Evolutionary conservation across 768 basidiomycete genomes (phyloP).

Genomic region (Chalciporus chontae): DNA sequence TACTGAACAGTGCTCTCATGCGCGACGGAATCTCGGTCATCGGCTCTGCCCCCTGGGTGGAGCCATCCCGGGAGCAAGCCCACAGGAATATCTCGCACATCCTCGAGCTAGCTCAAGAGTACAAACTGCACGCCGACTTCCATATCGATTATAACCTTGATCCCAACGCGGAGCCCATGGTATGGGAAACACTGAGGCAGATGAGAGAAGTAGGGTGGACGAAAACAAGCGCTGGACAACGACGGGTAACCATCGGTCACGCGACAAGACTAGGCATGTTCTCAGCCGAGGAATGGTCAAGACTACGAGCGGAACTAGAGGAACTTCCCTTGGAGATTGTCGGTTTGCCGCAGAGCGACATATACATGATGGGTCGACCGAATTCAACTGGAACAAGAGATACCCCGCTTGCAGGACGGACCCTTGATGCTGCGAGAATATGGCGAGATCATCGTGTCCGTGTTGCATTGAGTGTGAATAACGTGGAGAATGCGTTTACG

Average conservation of each 20-base stretch:
- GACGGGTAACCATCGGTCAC: conserved; percentile 54
- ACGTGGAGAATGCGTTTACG: conserved; percentile 65
- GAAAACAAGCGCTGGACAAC: conserved; percentile 26
- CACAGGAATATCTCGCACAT: conserved; percentile 52
- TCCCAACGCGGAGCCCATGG: conserved; percentile 45
- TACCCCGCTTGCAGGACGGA: conserved; percentile 44
- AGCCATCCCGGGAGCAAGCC: conserved; percentile 44
- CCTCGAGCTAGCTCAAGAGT: conserved; percentile 41
- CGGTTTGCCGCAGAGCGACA: conserved; percentile 58
- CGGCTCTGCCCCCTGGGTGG: conserved; percentile 66
- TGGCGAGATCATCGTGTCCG: conserved; percentile 42
- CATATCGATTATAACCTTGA: conserved; percentile 69
- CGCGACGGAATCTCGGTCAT: conserved; percentile 45
- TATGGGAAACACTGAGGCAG: conserved; percentile 50
- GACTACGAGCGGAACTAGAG: conserved; percentile 33
- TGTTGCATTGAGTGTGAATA: conserved; percentile 59
- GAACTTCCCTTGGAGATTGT: conserved; percentile 51
- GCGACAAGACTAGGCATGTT: conserved; percentile 57
- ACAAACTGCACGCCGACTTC: conserved; percentile 51
- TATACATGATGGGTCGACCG: conserved; percentile 63
- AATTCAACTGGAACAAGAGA: conserved; percentile 17
- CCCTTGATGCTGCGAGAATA: conserved; percentile 51
- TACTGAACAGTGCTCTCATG: conserved; percentile 42
- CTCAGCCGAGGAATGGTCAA: conserved; percentile 42
- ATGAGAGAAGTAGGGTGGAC: conserved; percentile 31